Conservation (phyloP, 73 alveolate species). For the Paramecium caudatum region DNA sequence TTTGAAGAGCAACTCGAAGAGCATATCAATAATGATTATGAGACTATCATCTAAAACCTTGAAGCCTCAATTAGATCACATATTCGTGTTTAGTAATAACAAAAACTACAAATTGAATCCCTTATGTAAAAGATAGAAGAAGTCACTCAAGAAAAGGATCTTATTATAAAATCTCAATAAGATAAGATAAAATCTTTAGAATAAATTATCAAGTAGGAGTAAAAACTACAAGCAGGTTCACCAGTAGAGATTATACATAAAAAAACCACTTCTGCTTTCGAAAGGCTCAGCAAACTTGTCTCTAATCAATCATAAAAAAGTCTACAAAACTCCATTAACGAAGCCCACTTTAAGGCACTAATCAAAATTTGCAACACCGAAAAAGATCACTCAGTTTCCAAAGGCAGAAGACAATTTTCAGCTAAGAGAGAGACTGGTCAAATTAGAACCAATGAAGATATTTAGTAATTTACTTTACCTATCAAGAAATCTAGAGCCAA, state of each 20-base stretch:
- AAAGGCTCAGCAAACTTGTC: conserved; percentile 8
- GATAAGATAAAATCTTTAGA: conserved; percentile 43
- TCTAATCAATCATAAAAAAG: conserved; percentile 23
- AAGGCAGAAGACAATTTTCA: background rate
- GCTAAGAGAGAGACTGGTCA: background rate
- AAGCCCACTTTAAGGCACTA: conserved; percentile 14
- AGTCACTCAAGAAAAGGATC: conserved; percentile 1
- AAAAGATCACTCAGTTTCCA: background rate
- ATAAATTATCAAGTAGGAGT: background rate
- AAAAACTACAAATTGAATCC: conserved; percentile 19
- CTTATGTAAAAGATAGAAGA: conserved; percentile 31
- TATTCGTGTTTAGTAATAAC: conserved; percentile 8
- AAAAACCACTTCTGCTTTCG: conserved; percentile 18
- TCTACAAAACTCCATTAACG: background rate
- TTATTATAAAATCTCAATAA: conserved; percentile 17
- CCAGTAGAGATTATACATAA: conserved; percentile 23
- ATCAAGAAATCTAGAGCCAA: conserved; percentile 11
- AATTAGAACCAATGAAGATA: background rate
- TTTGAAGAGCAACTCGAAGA: conserved; percentile 23
- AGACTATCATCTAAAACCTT: conserved; percentile 25
- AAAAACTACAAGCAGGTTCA: background rate
- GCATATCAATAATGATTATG: background rate
- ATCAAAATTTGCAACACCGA: conserved; percentile 6
- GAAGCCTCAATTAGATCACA: conserved; percentile 53
- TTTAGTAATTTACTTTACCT: background rate